phyloP scores from a whole-genome alignment of 2,329 filamentous ascomycete genomes.

The Xylariaceae sp. region DNA sequence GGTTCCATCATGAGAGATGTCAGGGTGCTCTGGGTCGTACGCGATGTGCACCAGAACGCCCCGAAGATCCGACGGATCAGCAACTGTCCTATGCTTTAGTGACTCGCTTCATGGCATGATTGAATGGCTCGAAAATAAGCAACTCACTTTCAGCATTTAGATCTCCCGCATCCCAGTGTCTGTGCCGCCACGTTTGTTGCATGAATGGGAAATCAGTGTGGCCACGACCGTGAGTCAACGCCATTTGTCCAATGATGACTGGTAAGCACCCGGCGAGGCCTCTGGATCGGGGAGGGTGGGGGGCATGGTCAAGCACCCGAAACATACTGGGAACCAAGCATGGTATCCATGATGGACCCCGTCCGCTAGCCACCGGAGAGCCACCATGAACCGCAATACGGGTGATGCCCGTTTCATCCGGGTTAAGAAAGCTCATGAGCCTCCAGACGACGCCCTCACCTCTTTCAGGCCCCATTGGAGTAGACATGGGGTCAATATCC shows the following conservation, averaged over 20 bases:
- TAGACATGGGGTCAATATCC: constrained; percentile 10
- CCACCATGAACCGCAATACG: constrained; percentile 1
- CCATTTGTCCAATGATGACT: constrained; percentile 20
- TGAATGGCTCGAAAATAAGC: background rate
- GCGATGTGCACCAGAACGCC: constrained; percentile 19
- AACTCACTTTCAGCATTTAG: background rate
- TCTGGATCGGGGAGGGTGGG: background rate
- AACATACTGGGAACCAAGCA: constrained; percentile 14
- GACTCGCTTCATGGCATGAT: background rate
- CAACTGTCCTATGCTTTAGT: background rate
- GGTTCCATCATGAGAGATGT: background rate
- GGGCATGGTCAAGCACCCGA: background rate
- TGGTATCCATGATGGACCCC: constrained; percentile 18
- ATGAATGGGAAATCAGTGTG: constrained; percentile 14
- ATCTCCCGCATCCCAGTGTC: background rate
- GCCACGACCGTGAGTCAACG: constrained; percentile 9
- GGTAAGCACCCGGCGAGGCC: constrained; percentile 16
- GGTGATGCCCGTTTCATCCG: constrained; percentile 8
- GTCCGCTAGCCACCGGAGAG: constrained; percentile 6
- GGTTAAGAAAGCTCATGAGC: constrained; percentile 8
- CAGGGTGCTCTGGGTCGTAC: constrained; percentile 7
- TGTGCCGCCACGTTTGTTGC: constrained; percentile 3
- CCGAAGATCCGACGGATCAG: constrained; percentile 1
- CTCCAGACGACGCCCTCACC: background rate
- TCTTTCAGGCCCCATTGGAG: background rate